These are phyloP conservation scores for Crithidia thermophila DNA, from an alignment of 208 protist species.

Conservation along the genomic window DNA sequence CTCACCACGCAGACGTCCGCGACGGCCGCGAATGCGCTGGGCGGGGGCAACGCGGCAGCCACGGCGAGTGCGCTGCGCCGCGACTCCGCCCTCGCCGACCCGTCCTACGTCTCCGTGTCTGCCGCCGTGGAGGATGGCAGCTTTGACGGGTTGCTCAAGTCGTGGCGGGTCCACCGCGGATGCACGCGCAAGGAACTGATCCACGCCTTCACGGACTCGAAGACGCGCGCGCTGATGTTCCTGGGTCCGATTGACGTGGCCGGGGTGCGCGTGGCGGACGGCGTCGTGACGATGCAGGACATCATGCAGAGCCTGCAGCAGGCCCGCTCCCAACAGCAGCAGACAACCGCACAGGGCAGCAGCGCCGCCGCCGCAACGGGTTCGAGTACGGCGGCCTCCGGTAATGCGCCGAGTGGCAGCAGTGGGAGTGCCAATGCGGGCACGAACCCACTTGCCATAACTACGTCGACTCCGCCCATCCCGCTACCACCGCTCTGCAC, in stretches of 20 bases:
- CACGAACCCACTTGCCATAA: neutral
- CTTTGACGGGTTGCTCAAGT: slow-evolving; percentile 30
- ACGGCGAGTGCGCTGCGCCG: neutral
- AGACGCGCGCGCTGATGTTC: slow-evolving; percentile 55
- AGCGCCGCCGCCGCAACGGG: neutral
- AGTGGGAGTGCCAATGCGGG: too few species aligned
- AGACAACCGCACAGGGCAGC: slow-evolving; percentile 3
- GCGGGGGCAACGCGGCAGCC: neutral
- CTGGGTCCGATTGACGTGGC: slow-evolving; percentile 50
- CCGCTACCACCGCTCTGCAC: slow-evolving; percentile 32
- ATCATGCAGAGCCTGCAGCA: slow-evolving; percentile 27
- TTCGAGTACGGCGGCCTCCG: neutral
- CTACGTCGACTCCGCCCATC: neutral
- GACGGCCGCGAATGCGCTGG: neutral
- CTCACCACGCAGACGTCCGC: slow-evolving; percentile 13
- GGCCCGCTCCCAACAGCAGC: neutral
- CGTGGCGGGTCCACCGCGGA: slow-evolving; percentile 56
- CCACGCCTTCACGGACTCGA: slow-evolving; percentile 45
- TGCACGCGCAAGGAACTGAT: slow-evolving; percentile 87
- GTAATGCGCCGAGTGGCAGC: too few species aligned
- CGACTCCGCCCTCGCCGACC: neutral
- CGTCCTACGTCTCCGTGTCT: too few species aligned
- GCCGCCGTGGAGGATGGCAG: slow-evolving; percentile 1
- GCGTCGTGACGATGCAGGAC: slow-evolving; percentile 57
- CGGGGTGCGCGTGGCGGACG: slow-evolving; percentile 68